These are phyloP conservation scores for Metschnikowia shivogae DNA, from an alignment of 805 yeast species.

Conservation along the genomic window DNA sequence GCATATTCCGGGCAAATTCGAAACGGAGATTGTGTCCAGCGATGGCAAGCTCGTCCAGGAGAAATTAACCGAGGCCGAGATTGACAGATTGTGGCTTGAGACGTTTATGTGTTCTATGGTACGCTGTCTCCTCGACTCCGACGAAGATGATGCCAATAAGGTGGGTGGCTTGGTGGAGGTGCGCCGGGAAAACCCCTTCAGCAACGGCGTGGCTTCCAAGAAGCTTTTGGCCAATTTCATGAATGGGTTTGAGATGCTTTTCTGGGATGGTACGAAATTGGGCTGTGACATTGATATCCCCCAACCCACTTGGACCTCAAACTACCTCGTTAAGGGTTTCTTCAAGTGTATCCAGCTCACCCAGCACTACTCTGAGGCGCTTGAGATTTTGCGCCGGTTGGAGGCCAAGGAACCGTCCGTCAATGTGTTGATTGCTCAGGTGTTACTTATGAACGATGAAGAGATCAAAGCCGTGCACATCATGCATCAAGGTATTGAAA, in stretches of 20 bases:
- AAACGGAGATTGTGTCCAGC: slow-evolving; percentile 45
- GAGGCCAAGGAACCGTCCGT: slow-evolving; percentile 53
- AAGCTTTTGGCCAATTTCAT: slow-evolving; percentile 45
- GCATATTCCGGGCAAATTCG: slow-evolving; percentile 72
- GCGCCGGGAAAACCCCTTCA: slow-evolving; percentile 75
- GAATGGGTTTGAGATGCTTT: slow-evolving; percentile 61
- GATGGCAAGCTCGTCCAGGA: slow-evolving; percentile 55
- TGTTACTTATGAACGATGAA: slow-evolving; percentile 50
- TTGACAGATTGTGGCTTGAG: slow-evolving; percentile 46
- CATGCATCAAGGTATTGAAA: slow-evolving; percentile 47
- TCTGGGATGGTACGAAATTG: slow-evolving; percentile 58
- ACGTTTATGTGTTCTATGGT: slow-evolving; percentile 68
- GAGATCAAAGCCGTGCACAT: slow-evolving; percentile 55
- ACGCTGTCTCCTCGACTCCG: slow-evolving; percentile 62
- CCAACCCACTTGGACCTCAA: slow-evolving; percentile 56
- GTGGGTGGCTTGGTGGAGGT: slow-evolving; percentile 72
- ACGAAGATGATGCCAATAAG: slow-evolving; percentile 61
- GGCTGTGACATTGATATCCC: slow-evolving; percentile 70
- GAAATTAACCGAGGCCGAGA: slow-evolving; percentile 47
- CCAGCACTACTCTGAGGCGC: slow-evolving; percentile 56
- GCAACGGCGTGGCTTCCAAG: slow-evolving; percentile 43
- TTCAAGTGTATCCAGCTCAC: slow-evolving; percentile 61
- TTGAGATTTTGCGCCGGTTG: slow-evolving; percentile 54
- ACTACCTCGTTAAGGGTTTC: slow-evolving; percentile 74
- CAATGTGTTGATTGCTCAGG: slow-evolving; percentile 49